Percentiles rank a stretch among this genome's conserved stretches.
Evolutionary conservation across 75 land plant genomes (phyloP).

Genomic region (Sequoia sempervirens): DNA sequence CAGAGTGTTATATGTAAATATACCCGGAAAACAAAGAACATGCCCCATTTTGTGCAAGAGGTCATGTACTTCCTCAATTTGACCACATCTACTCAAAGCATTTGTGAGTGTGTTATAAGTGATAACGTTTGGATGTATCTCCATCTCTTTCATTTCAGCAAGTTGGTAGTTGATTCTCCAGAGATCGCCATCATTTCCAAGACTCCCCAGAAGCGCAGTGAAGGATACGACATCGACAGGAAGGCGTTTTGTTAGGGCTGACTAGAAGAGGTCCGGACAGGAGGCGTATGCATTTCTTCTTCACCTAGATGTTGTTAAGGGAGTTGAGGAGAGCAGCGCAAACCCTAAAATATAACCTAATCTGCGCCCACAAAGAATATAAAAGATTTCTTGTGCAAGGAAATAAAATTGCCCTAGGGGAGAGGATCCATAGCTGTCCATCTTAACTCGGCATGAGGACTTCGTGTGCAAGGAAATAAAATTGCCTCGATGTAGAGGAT

Average conservation of each 20-base stretch:
- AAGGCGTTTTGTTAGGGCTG: constrained; percentile 17
- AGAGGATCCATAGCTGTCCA: too few relatives aligned
- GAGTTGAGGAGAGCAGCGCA: too few relatives aligned
- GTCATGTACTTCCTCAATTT: constrained; percentile 1
- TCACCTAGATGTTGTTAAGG: too few relatives aligned
- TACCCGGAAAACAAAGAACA: neutral
- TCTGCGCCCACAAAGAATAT: too few relatives aligned
- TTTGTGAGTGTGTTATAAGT: constrained; percentile 17
- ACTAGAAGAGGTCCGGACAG: constrained; percentile 17
- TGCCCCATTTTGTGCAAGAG: constrained; percentile 11
- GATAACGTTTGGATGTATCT: constrained; percentile 9
- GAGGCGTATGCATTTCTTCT: too few relatives aligned
- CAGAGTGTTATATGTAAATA: constrained; percentile 12
- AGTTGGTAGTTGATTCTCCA: neutral
- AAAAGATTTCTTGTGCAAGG: too few relatives aligned
- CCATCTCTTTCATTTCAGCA: neutral
- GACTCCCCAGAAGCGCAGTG: constrained; percentile 38
- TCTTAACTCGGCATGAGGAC: too few relatives aligned
- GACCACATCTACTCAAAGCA: neutral
- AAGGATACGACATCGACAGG: constrained; percentile 22
- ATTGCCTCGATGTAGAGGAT: too few relatives aligned
- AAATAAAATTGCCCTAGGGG: too few relatives aligned
- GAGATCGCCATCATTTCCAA: neutral
- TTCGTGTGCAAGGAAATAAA: too few relatives aligned
- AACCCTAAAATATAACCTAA: too few relatives aligned